Evolutionary conservation across 2,329 filamentous ascomycete species (phyloP).

Genomic region (Pseudogymnoascus sp.): DNA sequence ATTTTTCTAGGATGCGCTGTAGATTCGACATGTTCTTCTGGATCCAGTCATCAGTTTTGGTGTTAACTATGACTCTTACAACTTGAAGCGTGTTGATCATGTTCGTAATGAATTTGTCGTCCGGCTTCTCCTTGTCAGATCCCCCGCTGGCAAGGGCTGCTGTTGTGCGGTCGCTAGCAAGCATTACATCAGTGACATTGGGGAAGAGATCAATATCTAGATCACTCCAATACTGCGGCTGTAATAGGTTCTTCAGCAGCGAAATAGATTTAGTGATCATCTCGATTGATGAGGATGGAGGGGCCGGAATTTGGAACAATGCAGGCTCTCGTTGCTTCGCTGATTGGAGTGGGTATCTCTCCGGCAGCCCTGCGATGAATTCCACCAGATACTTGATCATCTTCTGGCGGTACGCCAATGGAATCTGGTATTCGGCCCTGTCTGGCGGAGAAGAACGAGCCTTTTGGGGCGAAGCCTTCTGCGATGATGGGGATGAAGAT

Average conservation of each 20-base stretch:
- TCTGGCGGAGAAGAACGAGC: constrained; percentile 36
- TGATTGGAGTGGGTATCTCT: constrained; percentile 72
- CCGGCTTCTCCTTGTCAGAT: constrained; percentile 62
- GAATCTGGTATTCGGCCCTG: constrained; percentile 60
- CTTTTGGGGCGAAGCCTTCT: constrained; percentile 34
- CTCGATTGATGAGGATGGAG: constrained; percentile 57
- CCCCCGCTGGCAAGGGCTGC: constrained; percentile 43
- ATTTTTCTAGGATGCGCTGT: constrained; percentile 85
- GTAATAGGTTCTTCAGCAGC: constrained; percentile 75
- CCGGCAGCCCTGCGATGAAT: constrained; percentile 84
- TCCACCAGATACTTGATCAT: constrained; percentile 93
- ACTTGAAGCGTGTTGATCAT: constrained; percentile 94
- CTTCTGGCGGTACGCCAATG: constrained; percentile 60
- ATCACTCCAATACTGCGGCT: constrained; percentile 84
- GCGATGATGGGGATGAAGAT: constrained; percentile 47
- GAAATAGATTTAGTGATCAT: constrained; percentile 79
- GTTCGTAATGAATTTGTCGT: constrained; percentile 75
- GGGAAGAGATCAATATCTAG: constrained; percentile 86
- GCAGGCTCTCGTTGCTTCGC: constrained; percentile 54
- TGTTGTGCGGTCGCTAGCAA: constrained; percentile 71
- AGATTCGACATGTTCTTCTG: constrained; percentile 66
- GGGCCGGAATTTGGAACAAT: constrained; percentile 37
- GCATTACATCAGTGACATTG: constrained; percentile 78
- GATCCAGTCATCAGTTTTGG: constrained; percentile 87
- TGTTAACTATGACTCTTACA: constrained; percentile 78